Evolutionary conservation across 768 basidiomycete species (phyloP), one percentile per base, ranked within the genome.

Genomic region (Saitozyma podzolica): DNA sequence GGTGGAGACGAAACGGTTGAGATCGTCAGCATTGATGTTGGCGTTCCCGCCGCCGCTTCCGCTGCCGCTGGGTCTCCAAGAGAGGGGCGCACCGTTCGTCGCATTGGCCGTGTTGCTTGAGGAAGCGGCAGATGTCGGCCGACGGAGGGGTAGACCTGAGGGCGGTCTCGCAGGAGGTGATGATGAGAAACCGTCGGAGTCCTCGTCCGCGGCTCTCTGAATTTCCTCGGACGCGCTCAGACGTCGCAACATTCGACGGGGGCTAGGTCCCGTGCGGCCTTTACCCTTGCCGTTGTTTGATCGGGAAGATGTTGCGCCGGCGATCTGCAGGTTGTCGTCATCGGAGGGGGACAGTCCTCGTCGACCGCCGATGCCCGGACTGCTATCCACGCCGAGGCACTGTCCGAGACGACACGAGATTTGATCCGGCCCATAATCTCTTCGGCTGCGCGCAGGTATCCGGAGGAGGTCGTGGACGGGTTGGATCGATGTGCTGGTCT

Each of bases 1-100:
- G 13, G 91, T 89, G 7, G 92, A 94, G 9, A 94, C 90, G 72
- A 91, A 91, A 29, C 93, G 88, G 72, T 89, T 90, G 50, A 93
- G 83, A 74, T 93, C 92, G 50, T 72, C 73, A 45, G 29, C 29
- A 29, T 29, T 29, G 29, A 29, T 29, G 29, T 29, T 29, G 29
- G 29, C 29, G 29, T 29, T 29, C 5, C 29, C 29, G 29, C 29
- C 29, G 29, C 29, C 29, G 29, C 29, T 29, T 5, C 29, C 29
- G 29, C 29, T 29, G 29, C 29, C 29, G 29, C 29, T 29, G 2
- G 29, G 29, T 29, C 29, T 29, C 29, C 29, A 29, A 29, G 29
- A 29, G 29, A 29, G 29, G 29, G 29, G 29, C 29, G 29, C 29
- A 29, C 29, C 29, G 5, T 29, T 29, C 29, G 29, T 29, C 29